Conservation (phyloP, 345 rosid species). For the sweet orange (Citrus sinensis) region DNA sequence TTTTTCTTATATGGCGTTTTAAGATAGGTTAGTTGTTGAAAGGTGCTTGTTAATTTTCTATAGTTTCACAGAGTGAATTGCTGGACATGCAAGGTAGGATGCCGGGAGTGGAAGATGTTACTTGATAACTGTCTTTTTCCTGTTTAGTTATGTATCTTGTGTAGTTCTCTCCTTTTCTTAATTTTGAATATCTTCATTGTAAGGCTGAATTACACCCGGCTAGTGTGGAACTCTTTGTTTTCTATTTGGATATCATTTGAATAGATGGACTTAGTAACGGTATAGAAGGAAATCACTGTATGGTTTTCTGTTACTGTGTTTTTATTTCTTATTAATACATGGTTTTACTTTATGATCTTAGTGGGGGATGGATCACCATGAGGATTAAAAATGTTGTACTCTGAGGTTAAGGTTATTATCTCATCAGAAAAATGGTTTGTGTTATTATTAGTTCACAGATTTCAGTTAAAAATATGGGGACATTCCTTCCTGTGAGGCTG, state of each 20-base stretch:
- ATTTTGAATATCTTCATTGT: background rate
- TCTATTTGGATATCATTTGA: background rate
- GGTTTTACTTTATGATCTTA: no score
- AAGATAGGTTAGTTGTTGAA: constrained; percentile 28
- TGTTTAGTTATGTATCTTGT: background rate
- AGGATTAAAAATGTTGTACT: background rate
- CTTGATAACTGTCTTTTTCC: constrained; percentile 8
- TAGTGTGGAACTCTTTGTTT: constrained; percentile 11
- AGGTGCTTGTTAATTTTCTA: constrained; percentile 46
- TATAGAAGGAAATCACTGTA: constrained; percentile 10
- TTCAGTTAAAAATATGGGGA: no score
- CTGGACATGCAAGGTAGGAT: constrained; percentile 15
- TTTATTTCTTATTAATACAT: no score
- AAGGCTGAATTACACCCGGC: background rate
- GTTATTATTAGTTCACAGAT: no score
- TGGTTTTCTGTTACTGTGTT: background rate
- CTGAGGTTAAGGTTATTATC: no score
- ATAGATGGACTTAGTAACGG: background rate
- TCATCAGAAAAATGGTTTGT: no score
- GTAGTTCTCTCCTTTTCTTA: background rate
- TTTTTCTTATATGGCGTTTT: constrained; percentile 16
- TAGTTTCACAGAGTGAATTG: constrained; percentile 40
- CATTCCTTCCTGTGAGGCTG: no score
- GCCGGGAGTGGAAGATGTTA: constrained; percentile 21
- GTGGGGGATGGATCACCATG: background rate